Evolutionary conservation across 2,329 filamentous ascomycete species (phyloP).

Genomic region (Sclerotinia nivalis): DNA sequence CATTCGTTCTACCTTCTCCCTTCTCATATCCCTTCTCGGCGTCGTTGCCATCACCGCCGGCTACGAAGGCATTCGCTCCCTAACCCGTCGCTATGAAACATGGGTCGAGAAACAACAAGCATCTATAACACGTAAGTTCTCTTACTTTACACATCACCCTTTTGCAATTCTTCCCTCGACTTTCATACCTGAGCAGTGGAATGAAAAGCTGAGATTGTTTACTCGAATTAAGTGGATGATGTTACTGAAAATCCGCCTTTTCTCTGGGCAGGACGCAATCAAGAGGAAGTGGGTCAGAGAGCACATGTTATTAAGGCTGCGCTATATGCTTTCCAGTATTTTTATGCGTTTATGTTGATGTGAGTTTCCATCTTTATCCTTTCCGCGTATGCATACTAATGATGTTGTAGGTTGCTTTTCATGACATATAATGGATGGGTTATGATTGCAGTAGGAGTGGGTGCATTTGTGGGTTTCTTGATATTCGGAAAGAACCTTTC

Average conservation of each 20-base stretch:
- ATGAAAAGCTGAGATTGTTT: conserved; percentile 36
- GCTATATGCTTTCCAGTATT: conserved; percentile 90
- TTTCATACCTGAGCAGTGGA: conserved; percentile 22
- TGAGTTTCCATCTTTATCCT: conserved; percentile 53
- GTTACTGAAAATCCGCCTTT: conserved; percentile 64
- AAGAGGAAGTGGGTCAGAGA: conserved; percentile 60
- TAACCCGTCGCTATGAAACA: conserved; percentile 74
- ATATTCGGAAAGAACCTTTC: conserved; percentile 71
- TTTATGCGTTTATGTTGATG: conserved; percentile 99
- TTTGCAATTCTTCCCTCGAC: conserved; percentile 20
- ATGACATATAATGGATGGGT: conserved; percentile 99
- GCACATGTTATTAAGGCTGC: conserved; percentile 77
- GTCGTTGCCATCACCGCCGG: conserved; percentile 84
- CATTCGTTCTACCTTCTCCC: conserved; percentile 69
- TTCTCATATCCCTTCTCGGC: conserved; percentile 79
- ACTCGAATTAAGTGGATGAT: conserved; percentile 31
- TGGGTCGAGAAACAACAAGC: conserved; percentile 37
- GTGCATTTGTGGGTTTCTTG: conserved; percentile 86
- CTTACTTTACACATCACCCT: conserved; percentile 17
- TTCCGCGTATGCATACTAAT: conserved; percentile 4
- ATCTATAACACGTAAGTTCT: conserved; percentile 37
- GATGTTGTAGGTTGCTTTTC: conserved; percentile 75
- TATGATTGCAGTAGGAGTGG: conserved; percentile 87
- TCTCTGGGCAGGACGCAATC: conserved; percentile 72
- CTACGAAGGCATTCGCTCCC: conserved; percentile 84